Evolutionary conservation across 495 filamentous ascomycete species (phyloP).

Genomic region (Penicillium lividum): DNA sequence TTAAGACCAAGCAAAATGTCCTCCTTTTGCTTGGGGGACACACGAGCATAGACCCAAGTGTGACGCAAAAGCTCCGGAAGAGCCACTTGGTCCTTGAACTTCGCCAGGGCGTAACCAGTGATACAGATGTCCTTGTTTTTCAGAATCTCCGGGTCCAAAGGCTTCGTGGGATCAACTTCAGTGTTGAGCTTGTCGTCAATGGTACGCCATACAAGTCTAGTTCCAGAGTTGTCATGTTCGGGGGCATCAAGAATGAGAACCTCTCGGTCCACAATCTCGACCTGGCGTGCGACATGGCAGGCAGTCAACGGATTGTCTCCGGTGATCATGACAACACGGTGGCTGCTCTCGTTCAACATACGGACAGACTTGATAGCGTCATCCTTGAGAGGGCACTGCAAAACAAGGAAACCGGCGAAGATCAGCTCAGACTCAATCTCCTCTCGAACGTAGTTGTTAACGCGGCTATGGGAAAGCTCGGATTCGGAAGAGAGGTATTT

Average conservation of each 20-base stretch:
- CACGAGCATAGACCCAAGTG: constrained; percentile 97
- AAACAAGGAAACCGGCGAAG: constrained; percentile 94
- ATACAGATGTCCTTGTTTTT: constrained; percentile 90
- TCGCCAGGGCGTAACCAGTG: constrained; percentile 89
- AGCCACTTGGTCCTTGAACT: constrained; percentile 77
- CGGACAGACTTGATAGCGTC: constrained; percentile 90
- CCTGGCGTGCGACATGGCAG: constrained; percentile 90
- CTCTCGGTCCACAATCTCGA: constrained; percentile 97
- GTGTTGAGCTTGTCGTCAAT: constrained; percentile 88
- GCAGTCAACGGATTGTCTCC: constrained; percentile 97
- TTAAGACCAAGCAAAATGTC: constrained; percentile 95
- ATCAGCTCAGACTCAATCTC: constrained; percentile 81
- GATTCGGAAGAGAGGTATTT: constrained; percentile 79
- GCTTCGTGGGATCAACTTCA: constrained; percentile 81
- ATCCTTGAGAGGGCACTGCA: constrained; percentile 95
- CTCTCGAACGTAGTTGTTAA: constrained; percentile 91
- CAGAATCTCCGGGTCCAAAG: constrained; percentile 80
- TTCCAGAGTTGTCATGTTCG: constrained; percentile 81
- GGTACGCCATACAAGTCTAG: constrained; percentile 88
- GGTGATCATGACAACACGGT: constrained; percentile 98
- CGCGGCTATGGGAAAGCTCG: constrained; percentile 76
- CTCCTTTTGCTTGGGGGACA: constrained; percentile 98
- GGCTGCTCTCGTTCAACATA: constrained; percentile 98
- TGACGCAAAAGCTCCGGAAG: constrained; percentile 76
- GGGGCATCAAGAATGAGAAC: constrained; percentile 93